These are phyloP conservation scores for Microcera coccophila DNA, from an alignment of 2,329 filamentous ascomycete genomes.

Conservation along the genomic window DNA sequence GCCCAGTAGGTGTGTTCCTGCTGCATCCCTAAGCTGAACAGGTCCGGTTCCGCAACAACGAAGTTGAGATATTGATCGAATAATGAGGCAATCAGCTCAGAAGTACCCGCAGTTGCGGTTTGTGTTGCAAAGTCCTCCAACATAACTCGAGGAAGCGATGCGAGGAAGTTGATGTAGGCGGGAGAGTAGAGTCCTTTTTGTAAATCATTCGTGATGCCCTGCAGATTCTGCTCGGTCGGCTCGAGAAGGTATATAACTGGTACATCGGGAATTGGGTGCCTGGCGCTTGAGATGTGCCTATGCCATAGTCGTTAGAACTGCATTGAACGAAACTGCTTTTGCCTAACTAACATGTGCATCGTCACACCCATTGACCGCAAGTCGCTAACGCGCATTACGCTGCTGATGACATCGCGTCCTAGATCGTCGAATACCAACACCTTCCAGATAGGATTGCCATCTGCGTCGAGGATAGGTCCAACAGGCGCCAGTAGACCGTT, in stretches of 20 bases:
- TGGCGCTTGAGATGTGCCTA: conserved; percentile 74
- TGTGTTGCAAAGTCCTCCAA: conserved; percentile 93
- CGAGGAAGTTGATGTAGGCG: conserved; percentile 95
- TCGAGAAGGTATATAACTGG: conserved; percentile 96
- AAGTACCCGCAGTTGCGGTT: conserved; percentile 77
- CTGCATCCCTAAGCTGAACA: conserved; percentile 91
- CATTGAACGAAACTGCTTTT: neutral
- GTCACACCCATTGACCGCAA: conserved; percentile 91
- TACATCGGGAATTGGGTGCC: conserved; percentile 92
- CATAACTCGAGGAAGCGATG: conserved; percentile 81
- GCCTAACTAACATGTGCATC: conserved; percentile 71
- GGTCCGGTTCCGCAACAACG: conserved; percentile 88
- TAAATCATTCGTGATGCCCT: conserved; percentile 79
- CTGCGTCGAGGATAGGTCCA: conserved; percentile 76
- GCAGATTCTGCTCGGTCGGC: conserved; percentile 74
- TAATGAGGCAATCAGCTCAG: conserved; percentile 86
- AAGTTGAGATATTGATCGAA: conserved; percentile 98
- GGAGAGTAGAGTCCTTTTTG: conserved; percentile 85
- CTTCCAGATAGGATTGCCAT: conserved; percentile 96
- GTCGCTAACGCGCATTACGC: conserved; percentile 90
- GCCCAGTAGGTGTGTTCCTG: conserved; percentile 90
- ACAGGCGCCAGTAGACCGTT: conserved; percentile 64
- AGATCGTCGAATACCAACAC: conserved; percentile 90
- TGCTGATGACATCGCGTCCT: conserved; percentile 93
- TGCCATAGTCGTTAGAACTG: conserved; percentile 21